Evolutionary conservation across 805 yeast genomes (phyloP), one percentile per base, ranked within the genome.

Genomic region (Candida oleophila): DNA sequence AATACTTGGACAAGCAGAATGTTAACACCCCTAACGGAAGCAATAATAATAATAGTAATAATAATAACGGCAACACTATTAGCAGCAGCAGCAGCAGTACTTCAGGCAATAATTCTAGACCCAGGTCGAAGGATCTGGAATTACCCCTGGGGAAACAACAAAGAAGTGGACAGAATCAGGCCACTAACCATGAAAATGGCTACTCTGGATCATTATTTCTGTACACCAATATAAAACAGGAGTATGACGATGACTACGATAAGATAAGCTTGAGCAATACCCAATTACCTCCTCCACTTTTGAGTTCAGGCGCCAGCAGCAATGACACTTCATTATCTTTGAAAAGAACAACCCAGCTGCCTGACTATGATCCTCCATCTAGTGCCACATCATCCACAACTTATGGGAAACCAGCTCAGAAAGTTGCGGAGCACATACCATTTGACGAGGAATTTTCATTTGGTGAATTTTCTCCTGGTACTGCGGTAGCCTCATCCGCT

Each of bases 381-480:
- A 25, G 30, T 25, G 30, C 30, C 30, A 36, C 19, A 19, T 36
- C 39, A 7, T 36, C 39, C 22, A 36, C 7, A 7, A 9, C 21
- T 19, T 15, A 15, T 7, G 9, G 12, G 4, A 36, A 36, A 18
- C 42, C 38, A 42, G 43, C 21, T 25, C 38, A 43, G 39, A 50
- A 50, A 16, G 9, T 49, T 19, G 46, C 53, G 15, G 55, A 51
- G 25, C 47, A 47, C 14, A 34, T 49, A 30, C 49, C 53, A 41
- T 48, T 53, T 42, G 43, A 48, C 18, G 39, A 36, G 21, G 55
- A 54, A 22, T 51, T 50, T 32, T 47, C 57, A 14, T 43, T 59
- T 15, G 53, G 56, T 15, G 57, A 55, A 2, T 56, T 48, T 42
- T 48, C 56, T 7, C 42, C 56, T 25, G 53, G 57, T 18, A 56